Base-by-base conservation (phyloP, 805 yeast genomes). In the Nematodospora valgi region DNA sequence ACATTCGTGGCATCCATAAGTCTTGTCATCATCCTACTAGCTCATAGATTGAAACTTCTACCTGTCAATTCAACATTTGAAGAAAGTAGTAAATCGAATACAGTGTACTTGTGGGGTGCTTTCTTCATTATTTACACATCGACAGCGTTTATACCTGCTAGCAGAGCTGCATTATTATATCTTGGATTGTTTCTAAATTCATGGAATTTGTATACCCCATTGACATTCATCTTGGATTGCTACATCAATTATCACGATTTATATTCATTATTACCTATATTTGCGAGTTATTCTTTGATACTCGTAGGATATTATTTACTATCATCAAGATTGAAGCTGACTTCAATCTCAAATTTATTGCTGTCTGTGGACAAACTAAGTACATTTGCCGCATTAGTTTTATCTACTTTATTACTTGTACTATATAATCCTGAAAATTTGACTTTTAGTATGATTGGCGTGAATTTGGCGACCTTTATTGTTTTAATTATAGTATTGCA, bases 191-290 rank as follows among this genome's bases (percentile, higher is more conserved):
- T 53, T 37, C 38, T 59, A 35, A 52, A 53, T 36, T 46, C 40
- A 7, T 50, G 51, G 51, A 63, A 62, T 32, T 34, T 54, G n/a
- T 57, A 53, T 40, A 56, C 67, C 6, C 46, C 54, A n/a, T 15
- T 54, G 16, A 51, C 56, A 18, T 47, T 60, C 23, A 19, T 57
- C 3, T 45, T 46, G 18, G 68, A 63, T 32, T 14, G 54, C 7
- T 54, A 44, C 31, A 30, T 23, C n/a, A 39, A 41, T 7, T 41
- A 34, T 23, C 32, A 19, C 4, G 27, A 38, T 19, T 33, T 23
- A 23, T 23, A 38, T 13, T 29, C 28, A 6, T 22, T 39, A 5
- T 6, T 27, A 11, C 14, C 20, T 5, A 39, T 46, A 0, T 21
- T 48, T 0, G 28, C 40, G 3, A 62, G 59, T 13, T 47, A 37